Conservation (phyloP, 2,329 filamentous ascomycete species). For the Microcera coccophila region DNA sequence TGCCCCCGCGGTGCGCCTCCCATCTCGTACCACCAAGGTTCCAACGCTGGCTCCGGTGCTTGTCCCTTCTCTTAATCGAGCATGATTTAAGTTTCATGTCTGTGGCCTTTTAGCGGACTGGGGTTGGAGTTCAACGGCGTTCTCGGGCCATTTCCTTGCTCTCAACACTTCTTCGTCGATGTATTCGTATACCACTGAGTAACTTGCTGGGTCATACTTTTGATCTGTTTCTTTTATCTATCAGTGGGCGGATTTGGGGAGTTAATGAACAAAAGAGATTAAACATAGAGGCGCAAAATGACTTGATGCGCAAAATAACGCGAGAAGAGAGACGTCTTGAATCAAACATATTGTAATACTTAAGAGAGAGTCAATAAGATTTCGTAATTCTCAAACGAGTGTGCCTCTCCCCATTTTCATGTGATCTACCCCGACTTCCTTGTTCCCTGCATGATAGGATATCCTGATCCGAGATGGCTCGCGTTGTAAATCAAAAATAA, state of each 20-base stretch:
- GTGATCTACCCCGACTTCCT: neutral
- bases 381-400: neutral
- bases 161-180: neutral
- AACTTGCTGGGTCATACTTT: neutral
- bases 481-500: no score
- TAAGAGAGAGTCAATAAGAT: neutral
- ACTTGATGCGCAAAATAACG: neutral
- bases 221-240: neutral
- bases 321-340: neutral
- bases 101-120: no score
- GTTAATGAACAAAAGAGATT: neutral
- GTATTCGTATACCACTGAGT: no score
- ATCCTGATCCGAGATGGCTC: no score
- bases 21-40: neutral
- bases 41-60: neutral
- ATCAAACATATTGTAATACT: neutral
- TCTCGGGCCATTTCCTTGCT: neutral
- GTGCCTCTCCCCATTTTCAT: neutral
- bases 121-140: no score
- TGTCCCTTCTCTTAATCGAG: neutral
- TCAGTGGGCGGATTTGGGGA: neutral
- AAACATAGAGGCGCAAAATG: neutral
- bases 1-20: neutral
- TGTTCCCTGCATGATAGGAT: neutral
- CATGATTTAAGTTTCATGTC: neutral